Evolutionary conservation across 768 basidiomycete genomes (phyloP), one percentile per base, ranked within the genome.

Genomic region (Grammothele lineata): DNA sequence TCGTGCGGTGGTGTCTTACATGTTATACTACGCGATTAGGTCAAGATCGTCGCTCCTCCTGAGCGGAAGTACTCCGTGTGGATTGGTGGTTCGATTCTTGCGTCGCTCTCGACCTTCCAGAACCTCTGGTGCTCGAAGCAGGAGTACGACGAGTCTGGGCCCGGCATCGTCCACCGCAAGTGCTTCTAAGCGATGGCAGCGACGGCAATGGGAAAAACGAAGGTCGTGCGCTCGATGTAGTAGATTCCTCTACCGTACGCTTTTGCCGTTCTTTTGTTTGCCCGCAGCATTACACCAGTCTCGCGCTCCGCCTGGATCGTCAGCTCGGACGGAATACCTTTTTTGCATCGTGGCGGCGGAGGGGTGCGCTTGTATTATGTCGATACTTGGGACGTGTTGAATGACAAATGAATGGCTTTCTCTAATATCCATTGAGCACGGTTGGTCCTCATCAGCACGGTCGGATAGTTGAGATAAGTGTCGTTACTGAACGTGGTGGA

Each of bases 391-490:
- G 26, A 50, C 33, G 21, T 55, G 81, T 30, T 55, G 80, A 82
- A 83, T 86, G 67, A 81, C 84, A 64, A 82, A 45, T 45, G 67
- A 86, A 87, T 69, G 87, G 87, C 59, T 92, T 89, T 60, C n/a
- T 30, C 17, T 26, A 36, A 5, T 24, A 37, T 27, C 30, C 33
- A n/a, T n/a, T n/a, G n/a, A n/a, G n/a, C n/a, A n/a, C n/a, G n/a
- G n/a, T n/a, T n/a, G n/a, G n/a, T n/a, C n/a, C n/a, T n/a, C n/a
- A n/a, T n/a, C n/a, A n/a, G n/a, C n/a, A n/a, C n/a, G n/a, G n/a
- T n/a, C n/a, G n/a, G n/a, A n/a, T n/a, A n/a, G n/a, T n/a, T n/a
- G n/a, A n/a, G n/a, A n/a, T n/a, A n/a, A n/a, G n/a, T n/a, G n/a
- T n/a, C n/a, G n/a, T n/a, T n/a, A n/a, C n/a, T n/a, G n/a, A n/a